Evolutionary conservation across 2,329 filamentous ascomycete genomes (phyloP), one percentile per base, ranked within the genome.

Genomic region (Fusarium globosum): DNA sequence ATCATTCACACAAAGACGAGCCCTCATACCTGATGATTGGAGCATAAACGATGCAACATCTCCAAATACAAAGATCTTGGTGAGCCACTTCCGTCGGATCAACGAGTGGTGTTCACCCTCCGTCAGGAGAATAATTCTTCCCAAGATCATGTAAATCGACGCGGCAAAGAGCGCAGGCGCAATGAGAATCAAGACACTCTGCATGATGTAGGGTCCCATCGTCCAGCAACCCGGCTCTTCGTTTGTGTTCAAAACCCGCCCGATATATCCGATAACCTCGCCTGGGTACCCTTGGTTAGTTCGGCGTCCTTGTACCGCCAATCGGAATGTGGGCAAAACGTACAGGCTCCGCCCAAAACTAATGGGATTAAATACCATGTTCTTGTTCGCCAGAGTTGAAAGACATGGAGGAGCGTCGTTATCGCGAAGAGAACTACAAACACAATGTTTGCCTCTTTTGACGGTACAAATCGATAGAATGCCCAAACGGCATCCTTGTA

Each of bases 51-150:
- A 86, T 1, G 86, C 49, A 0, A 88, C 78, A 62, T 89, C 87
- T n/a, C 86, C 86, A n/a, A 80, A 71, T 7, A 89, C 85, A 65
- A 88, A 89, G 26, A 87, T 78, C 72, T 86, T 86, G 16, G 87
- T 88, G 23, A 88, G 76, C 82, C 83, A 86, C 14, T 61, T 81
- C 3, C 81, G 78, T 5, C 79, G 78, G 39, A 89, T 83, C 38
- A 87, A 65, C 0, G 86, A 83, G 57, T 82, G 78, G 0, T 79
- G 60, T 39, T 84, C 81, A 11, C 82, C 85, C 23, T 85, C 75
- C 2, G 81, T 76, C 35, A 82, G 75, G 2, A 73, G 56, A 23
- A 85, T 83, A 46, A 86, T 78, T 6, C 85, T 79, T 4, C 84
- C 84, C 9, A 87, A 79, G 7, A 81, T 81, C 85, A 87, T 87